Evolutionary conservation across 1,284 basidiomycete genomes (phyloP).

Genomic region (Earliella scabrosa): DNA sequence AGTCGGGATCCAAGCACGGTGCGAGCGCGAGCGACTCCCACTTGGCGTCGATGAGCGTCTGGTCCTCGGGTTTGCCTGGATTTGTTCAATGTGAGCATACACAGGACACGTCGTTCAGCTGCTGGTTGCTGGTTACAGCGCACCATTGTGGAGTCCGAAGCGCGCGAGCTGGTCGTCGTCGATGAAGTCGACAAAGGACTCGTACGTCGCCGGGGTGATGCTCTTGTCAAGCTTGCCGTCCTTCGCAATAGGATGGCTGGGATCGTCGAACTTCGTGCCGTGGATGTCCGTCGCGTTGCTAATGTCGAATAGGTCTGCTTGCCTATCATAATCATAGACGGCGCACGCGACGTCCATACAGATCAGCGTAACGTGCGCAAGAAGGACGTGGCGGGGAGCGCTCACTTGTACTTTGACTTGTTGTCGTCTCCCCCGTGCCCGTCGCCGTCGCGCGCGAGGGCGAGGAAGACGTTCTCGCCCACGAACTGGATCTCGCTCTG

Average conservation of each 20-base stretch:
- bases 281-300: constrained; percentile 65
- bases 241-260: constrained; percentile 55
- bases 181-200: constrained; percentile 58
- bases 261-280: constrained; percentile 58
- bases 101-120: too few relatives aligned
- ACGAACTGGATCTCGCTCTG: constrained; percentile 66
- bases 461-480: constrained; percentile 55
- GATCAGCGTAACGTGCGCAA: too few relatives aligned
- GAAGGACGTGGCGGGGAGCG: not conserved
- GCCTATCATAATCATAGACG: too few relatives aligned
- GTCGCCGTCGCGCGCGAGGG: constrained; percentile 63
- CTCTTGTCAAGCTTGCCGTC: constrained; percentile 51
- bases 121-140: too few relatives aligned
- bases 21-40: constrained; percentile 72
- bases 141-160: constrained; percentile 66
- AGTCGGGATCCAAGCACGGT: constrained; percentile 50
- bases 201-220: constrained; percentile 60
- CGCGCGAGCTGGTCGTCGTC: constrained; percentile 55
- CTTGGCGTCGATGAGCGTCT: constrained; percentile 65
- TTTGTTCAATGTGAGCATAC: too few relatives aligned
- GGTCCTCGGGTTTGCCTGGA: constrained; percentile 46
- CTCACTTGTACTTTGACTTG: constrained; percentile 61
- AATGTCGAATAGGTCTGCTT: constrained; percentile 64
- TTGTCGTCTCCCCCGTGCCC: constrained; percentile 60
- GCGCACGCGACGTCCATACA: too few relatives aligned